phyloP scores from a whole-genome alignment of 371 early-diverging fungal genomes.

The Mucor sp. region DNA sequence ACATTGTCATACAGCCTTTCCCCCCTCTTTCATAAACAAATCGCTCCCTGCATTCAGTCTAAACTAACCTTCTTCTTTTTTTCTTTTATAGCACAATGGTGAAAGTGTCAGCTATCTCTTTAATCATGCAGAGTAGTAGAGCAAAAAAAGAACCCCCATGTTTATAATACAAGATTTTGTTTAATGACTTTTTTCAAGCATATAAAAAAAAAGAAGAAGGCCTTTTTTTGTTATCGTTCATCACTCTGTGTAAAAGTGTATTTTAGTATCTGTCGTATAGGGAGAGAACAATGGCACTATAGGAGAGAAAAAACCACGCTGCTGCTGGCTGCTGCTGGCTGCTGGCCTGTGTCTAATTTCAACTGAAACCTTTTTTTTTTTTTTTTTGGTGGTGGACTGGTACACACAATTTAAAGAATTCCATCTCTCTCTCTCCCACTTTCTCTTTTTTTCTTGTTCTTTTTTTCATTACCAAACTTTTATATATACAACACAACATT shows the following conservation, averaged over 20 bases:
- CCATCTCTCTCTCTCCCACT: background rate
- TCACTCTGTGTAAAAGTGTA: too few relatives aligned
- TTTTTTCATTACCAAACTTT: background rate
- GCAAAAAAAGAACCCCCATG: slow-evolving; percentile 2
- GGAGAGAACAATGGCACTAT: background rate
- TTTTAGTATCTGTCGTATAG: background rate
- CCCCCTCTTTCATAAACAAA: background rate
- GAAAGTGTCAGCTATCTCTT: slow-evolving; percentile 95
- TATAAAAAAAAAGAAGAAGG: background rate
- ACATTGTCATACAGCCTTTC: background rate
- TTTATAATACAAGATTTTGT: background rate
- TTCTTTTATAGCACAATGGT: slow-evolving; percentile 80
- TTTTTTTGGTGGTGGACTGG: slow-evolving; percentile 1
- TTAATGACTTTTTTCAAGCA: background rate
- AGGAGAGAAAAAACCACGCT: background rate
- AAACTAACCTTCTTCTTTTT: background rate
- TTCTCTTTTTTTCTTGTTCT: background rate
- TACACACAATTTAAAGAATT: background rate
- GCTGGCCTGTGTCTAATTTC: background rate
- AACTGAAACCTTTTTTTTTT: slow-evolving; percentile 9
- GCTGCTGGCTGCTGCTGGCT: too few relatives aligned
- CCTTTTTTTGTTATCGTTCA: background rate
- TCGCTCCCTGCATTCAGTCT: background rate
- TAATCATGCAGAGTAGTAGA: slow-evolving; percentile 51
- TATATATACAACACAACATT: background rate